phyloP scores from a whole-genome alignment of 768 basidiomycete genomes.

The Xerocomellus dryophilus region DNA sequence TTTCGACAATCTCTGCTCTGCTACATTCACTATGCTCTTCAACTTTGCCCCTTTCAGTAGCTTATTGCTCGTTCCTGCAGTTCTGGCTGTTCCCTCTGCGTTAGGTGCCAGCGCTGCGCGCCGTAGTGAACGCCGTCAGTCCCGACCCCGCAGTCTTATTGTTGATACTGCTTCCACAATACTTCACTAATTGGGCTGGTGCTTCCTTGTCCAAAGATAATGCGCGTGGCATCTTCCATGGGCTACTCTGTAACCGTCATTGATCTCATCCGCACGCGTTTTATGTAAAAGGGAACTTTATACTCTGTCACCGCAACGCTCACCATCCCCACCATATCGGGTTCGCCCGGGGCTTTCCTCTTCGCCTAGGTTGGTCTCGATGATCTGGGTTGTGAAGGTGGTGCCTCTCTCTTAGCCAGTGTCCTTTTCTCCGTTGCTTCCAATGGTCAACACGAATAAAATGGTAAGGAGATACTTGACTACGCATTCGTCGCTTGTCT shows the following conservation, averaged over 20 bases:
- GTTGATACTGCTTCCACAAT: no score
- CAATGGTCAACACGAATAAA: neutral
- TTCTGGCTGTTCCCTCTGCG: no score
- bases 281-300: slow-evolving; percentile 5
- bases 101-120: no score
- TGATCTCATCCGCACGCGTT: neutral
- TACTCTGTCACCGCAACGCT: slow-evolving; percentile 5
- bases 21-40: no score
- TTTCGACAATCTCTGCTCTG: no score
- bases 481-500: neutral
- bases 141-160: no score
- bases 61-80: no score
- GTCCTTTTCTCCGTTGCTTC: neutral
- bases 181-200: slow-evolving; percentile 6
- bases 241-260: neutral
- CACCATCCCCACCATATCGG: slow-evolving; percentile 3
- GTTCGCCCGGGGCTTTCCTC: neutral
- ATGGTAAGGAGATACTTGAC: neutral
- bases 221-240: neutral
- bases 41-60: no score
- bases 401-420: slow-evolving; percentile 2
- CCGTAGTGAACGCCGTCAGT: no score
- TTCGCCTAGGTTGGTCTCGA: slow-evolving; percentile 12
- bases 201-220: neutral
- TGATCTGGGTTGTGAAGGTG: neutral